Evolutionary conservation across 2,329 filamentous ascomycete species (phyloP).

Genomic region (Xylariaceae sp.): DNA sequence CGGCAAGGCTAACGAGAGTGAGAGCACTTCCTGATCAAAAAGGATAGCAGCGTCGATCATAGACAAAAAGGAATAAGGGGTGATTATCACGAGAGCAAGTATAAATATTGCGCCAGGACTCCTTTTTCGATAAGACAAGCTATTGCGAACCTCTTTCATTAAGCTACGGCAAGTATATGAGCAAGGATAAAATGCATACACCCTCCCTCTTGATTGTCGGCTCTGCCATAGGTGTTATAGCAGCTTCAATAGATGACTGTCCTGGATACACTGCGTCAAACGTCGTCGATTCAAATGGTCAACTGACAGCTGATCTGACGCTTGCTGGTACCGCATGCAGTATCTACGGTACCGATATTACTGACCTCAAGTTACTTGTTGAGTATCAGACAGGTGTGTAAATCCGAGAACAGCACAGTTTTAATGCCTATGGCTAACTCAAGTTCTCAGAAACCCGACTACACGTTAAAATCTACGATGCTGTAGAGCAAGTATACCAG

Average conservation of each 20-base stretch:
- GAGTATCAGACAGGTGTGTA: constrained; percentile 24
- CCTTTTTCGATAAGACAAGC: too few relatives aligned
- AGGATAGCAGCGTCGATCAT: too few relatives aligned
- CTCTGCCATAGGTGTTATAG: constrained; percentile 5
- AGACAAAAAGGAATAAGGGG: too few relatives aligned
- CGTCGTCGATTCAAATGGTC: constrained; percentile 16
- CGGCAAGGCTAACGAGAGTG: too few relatives aligned
- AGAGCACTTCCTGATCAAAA: too few relatives aligned
- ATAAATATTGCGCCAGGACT: too few relatives aligned
- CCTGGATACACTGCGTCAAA: constrained; percentile 25
- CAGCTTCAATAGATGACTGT: constrained; percentile 19
- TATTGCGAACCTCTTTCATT: too few relatives aligned
- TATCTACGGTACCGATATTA: constrained; percentile 21
- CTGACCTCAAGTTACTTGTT: constrained; percentile 22
- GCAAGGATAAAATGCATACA: constrained; percentile 12
- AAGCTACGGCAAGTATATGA: too few relatives aligned
- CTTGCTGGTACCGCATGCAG: constrained; percentile 21
- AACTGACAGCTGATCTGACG: constrained; percentile 21
- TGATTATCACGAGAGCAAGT: too few relatives aligned
- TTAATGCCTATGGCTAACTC: constrained; percentile 6
- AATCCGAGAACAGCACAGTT: neutral
- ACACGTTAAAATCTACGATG: constrained; percentile 24
- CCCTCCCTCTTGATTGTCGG: constrained; percentile 6
- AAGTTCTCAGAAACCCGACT: constrained; percentile 18
- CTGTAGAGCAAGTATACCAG: constrained; percentile 22